Evolutionary conservation across 768 basidiomycete species (phyloP), one percentile per base, ranked within the genome.

Genomic region (Omphalotus guepiniiformis): DNA sequence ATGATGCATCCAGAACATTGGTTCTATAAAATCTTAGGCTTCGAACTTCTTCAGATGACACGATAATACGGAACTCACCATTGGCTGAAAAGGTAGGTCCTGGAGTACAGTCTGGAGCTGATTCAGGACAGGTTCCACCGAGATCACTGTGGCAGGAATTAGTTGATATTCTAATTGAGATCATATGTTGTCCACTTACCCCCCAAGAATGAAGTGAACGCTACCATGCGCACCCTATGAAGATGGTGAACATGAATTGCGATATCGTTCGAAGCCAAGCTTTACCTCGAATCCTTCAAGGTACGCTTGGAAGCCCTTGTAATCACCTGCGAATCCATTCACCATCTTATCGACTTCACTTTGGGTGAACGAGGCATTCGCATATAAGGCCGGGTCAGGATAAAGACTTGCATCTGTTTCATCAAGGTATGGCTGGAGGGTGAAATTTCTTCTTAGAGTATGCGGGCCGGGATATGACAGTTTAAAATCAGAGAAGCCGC

Each of bases 1-100:
- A 46, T 68, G 67, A 54, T 68, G 64, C 36, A 67, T 30, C 53
- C 53, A 69, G 53, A 69, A 68, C 16, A 69, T 46, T 2, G 68
- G 66, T 5, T 67, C 66, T 69, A 35, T 2, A 35, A 21, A n/a
- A 22, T 6, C 6, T 15, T n/a, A n/a, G n/a, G n/a, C n/a, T n/a
- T n/a, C n/a, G n/a, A n/a, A n/a, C n/a, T n/a, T n/a, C n/a, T 7
- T 26, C 42, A 48, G 22, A 11, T 32, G 16, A 29, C n/a, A 22
- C 22, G n/a, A 15, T 8, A 22, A 23, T 18, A 5, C 12, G 7
- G 2, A 4, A 19, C 52, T 11, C 4, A 65, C 66, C 67, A 27
- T 68, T 68, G 2, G 66, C 50, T 2, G 67, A 55, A 54, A 55
- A 66, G 18, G 56, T 63, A 1, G 67, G 59, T 2, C 61, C 59